Evolutionary conservation across 2,329 filamentous ascomycete genomes (phyloP), one percentile per base, ranked within the genome.

Genomic region (Penicillium fuscoglaucum): DNA sequence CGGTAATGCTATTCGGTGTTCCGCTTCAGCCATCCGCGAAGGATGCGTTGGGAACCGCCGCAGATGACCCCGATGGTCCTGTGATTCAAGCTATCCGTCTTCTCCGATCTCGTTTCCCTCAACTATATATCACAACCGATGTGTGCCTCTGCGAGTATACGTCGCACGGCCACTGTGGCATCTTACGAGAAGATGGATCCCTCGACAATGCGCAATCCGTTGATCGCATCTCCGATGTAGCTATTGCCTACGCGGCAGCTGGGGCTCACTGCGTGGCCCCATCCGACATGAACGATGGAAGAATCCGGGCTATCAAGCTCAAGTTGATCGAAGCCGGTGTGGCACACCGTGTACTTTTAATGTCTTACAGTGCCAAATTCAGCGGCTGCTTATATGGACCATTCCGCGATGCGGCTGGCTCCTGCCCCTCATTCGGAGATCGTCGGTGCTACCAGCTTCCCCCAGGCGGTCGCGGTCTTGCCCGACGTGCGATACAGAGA

Each of bases 121-220:
- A 91, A 61, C 84, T 99, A 60, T 98, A 96, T 79, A 91, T 99
- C 68, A 88, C 89, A 66, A 87, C 89, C 60, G 95, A 99, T 73
- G 95, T 99, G 58, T 98, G 95, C 73, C 88, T 99, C 8, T 99
- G 95, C 84, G 95, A 99, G 78, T 99, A 99, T 79, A 99, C 95
- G 0, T 95, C 90, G 7, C 95, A 99, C 76, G 95, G 95, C 45
- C 95, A 99, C 80, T 99, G 95, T 73, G 95, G 95, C 53, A 97
- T 99, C 68, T 83, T 99, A 46, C 87, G 92, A 57, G 92, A 97
- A 66, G 95, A 99, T 73, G 92, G 92, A 62, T 90, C 87, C 62
- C 83, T 99, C 60, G 96, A 98, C 83, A 98, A 99, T 73, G 86
- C 88, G 63, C 84, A 96, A 47, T 96, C 92, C 3, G 92, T 98